Conservation (phyloP, 495 filamentous ascomycete genomes). For the Lasiosphaeris hirsuta region DNA sequence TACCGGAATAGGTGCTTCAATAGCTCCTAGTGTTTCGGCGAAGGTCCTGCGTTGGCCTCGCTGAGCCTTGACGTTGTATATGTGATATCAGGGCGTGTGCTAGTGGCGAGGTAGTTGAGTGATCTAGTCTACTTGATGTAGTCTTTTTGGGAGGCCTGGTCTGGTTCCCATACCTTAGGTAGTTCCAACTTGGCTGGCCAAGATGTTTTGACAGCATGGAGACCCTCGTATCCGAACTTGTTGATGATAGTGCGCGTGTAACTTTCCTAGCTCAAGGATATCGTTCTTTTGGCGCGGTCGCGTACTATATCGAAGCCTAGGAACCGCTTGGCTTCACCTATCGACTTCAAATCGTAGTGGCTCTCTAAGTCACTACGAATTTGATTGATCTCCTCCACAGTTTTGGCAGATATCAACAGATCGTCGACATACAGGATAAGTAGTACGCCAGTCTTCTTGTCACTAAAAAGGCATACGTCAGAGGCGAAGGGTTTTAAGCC, state of each 20-base stretch:
- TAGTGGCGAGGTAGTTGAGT: background rate
- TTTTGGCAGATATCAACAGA: too few relatives aligned
- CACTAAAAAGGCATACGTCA: too few relatives aligned
- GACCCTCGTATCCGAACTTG: background rate
- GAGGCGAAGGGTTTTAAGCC: too few relatives aligned
- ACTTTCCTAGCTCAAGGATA: background rate
- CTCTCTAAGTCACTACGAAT: too few relatives aligned
- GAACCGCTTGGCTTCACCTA: constrained; percentile 3
- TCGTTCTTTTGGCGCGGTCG: background rate
- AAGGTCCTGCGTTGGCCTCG: too few relatives aligned
- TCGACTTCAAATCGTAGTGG: background rate
- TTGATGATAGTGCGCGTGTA: background rate
- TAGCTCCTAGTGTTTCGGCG: background rate
- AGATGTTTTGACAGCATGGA: background rate
- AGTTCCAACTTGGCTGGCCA: background rate
- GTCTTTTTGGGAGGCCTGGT: background rate
- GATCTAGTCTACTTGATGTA: constrained; percentile 9
- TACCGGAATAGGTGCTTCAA: constrained; percentile 3
- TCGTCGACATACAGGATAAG: too few relatives aligned
- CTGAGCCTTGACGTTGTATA: background rate
- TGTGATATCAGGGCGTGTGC: constrained; percentile 8
- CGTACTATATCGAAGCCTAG: constrained; percentile 7
- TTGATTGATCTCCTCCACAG: too few relatives aligned
- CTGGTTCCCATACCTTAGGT: background rate
- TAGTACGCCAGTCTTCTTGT: too few relatives aligned